phyloP scores from a whole-genome alignment of 108 stramenopile species.

The Epipyxis sp. region DNA sequence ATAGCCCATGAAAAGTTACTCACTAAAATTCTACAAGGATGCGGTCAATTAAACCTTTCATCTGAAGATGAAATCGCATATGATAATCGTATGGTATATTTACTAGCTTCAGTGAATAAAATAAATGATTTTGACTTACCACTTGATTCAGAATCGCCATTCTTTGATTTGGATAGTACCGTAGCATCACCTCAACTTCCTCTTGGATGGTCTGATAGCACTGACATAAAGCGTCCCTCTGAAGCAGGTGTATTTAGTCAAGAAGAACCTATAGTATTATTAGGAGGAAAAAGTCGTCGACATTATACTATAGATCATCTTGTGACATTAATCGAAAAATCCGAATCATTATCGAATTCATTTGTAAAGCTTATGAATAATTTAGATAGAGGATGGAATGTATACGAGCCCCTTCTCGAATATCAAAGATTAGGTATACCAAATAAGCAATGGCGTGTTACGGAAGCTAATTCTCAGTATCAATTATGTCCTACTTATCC shows the following conservation, averaged over 20 bases:
- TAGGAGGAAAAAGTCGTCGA: not conserved
- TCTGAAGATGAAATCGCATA: too few species aligned
- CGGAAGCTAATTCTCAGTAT: slow-evolving; percentile 49
- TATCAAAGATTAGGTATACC: not conserved
- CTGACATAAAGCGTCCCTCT: not conserved
- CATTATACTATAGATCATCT: not conserved
- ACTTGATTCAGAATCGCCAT: too few species aligned
- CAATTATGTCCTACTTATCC: slow-evolving; percentile 80
- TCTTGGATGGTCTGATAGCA: not conserved
- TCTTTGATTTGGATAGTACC: too few species aligned
- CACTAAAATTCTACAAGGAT: too few species aligned
- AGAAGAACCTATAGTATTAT: not conserved
- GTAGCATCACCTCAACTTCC: not conserved
- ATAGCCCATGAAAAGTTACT: not conserved
- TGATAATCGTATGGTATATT: too few species aligned
- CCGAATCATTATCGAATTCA: not conserved
- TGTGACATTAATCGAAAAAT: not conserved
- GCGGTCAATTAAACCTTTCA: too few species aligned
- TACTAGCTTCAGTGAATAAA: too few species aligned
- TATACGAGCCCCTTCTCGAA: not conserved
- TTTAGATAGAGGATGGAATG: not conserved
- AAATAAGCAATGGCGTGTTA: slow-evolving; percentile 11
- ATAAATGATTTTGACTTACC: too few species aligned
- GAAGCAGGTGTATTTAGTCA: not conserved
- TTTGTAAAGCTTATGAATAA: too few species aligned